Base-by-base conservation (phyloP, 371 early-diverging fungal genomes). In the Furculomyces boomerangus region DNA sequence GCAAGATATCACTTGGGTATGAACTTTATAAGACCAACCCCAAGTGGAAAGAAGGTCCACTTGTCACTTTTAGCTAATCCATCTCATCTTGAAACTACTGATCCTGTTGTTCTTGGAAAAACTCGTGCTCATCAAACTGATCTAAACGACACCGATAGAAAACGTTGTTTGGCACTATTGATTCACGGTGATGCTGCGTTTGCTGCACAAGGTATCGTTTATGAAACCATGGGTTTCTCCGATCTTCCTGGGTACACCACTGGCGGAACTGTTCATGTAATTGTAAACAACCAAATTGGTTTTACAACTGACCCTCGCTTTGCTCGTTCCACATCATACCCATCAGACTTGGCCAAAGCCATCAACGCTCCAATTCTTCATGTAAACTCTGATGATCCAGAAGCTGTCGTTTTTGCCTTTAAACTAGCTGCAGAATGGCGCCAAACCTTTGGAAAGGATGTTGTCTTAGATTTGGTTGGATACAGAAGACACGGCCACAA, bases 131-230 rank as follows among this genome's bases (percentile, higher is more conserved):
- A 85, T 58, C 96, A 93, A 71, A 49, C 25, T 3, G 49, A 13
- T 20, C 85, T 82, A 74, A 80, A 84, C 64, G 95, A 94, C 64
- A 68, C 72, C 48, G 66, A 73, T 50, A 75, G 83, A 47, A 78
- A 83, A 48, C 85, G 84, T 68, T 77, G 87, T 32, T 88, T 97
- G 79, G 83, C 87, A 55, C 78, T 97, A 55, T 77, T 91, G 55
- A 63, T 97, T 60, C 97, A 97, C 78, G 97, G 97, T 66, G 97
- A 97, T 74, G 95, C 96, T 44, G 92, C 97, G 28, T 93, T 95
- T 70, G 88, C 94, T 41, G 95, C 86, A 47, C 97, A 96, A 73
- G 97, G 97, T 64, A 76, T 96, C 46, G 93, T 94, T 30, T 92
- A 93, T 64, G 95, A 96, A 70, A 93, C 97, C 30, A 74, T 96